Percentiles rank a stretch among this genome's conserved stretches.
Evolutionary conservation across 1,284 basidiomycete species (phyloP).

Genomic region (Mrakiaceae sp.): DNA sequence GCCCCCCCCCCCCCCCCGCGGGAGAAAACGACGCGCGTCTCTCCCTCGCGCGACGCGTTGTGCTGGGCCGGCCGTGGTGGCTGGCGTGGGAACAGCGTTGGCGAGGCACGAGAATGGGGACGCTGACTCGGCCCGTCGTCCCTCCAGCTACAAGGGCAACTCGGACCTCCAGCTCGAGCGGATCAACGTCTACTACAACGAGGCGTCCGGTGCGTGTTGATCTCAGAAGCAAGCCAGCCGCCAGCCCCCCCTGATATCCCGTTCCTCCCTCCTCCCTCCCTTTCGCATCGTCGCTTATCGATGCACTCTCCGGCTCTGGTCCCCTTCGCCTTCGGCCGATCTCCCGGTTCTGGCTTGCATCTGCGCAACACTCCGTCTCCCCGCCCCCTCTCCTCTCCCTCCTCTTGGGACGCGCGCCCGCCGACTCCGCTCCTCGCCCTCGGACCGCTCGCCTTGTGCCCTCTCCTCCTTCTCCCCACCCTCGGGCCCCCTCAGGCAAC

Average conservation of each 20-base stretch:
- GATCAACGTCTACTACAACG: slow-evolving; percentile 68
- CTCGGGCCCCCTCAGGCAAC: slow-evolving; percentile 39
- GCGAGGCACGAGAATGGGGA: background rate
- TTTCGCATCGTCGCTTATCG: background rate
- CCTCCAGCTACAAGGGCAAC: slow-evolving; percentile 63
- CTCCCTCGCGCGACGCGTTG: background rate
- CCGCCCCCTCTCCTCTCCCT: background rate
- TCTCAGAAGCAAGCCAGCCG: slow-evolving; percentile 70
- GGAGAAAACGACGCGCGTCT: too few relatives aligned
- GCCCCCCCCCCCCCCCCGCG: background rate
- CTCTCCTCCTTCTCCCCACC: background rate
- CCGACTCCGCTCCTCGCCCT: too few relatives aligned
- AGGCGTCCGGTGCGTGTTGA: slow-evolving; percentile 41
- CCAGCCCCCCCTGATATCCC: slow-evolving; percentile 70
- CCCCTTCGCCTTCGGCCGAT: background rate
- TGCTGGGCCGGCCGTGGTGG: background rate
- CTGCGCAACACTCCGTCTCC: background rate
- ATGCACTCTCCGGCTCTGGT: background rate
- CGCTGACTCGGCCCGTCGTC: background rate
- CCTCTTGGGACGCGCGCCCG: background rate
- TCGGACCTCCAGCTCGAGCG: slow-evolving; percentile 40
- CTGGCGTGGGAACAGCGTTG: too few relatives aligned
- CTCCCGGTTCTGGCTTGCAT: background rate
- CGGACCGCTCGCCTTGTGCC: background rate
- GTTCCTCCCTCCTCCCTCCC: background rate